Evolutionary conservation across 805 yeast genomes (phyloP).

Genomic region (Kuraishia cidri): DNA sequence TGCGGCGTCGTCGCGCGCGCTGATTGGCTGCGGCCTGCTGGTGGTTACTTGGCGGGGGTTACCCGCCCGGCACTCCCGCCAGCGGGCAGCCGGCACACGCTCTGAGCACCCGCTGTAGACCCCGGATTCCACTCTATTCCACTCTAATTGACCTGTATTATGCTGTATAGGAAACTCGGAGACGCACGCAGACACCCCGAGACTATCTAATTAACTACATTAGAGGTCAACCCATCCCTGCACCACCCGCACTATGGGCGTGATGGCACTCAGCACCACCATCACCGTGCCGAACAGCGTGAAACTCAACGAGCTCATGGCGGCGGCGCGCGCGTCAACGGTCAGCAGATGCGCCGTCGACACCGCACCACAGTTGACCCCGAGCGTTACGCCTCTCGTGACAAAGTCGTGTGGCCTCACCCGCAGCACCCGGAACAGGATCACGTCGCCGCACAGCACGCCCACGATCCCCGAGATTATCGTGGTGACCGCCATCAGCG

Average conservation of each 20-base stretch:
- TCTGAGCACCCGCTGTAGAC: too few relatives aligned
- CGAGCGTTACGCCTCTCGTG: slow-evolving; percentile 68
- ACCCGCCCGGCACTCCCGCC: too few relatives aligned
- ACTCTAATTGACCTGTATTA: too few relatives aligned
- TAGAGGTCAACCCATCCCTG: slow-evolving; percentile 18
- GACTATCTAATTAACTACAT: too few relatives aligned
- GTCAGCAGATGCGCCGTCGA: slow-evolving; percentile 69
- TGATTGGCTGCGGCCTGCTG: too few relatives aligned
- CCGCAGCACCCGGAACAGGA: slow-evolving; percentile 31
- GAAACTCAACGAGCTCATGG: slow-evolving; percentile 65
- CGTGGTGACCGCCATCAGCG: slow-evolving; percentile 73
- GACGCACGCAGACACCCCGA: too few relatives aligned
- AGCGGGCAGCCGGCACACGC: too few relatives aligned
- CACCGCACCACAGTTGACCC: slow-evolving; percentile 75
- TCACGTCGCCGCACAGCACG: slow-evolving; percentile 54
- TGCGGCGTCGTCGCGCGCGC: too few relatives aligned
- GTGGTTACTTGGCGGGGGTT: too few relatives aligned
- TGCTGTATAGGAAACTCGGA: too few relatives aligned
- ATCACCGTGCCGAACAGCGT: slow-evolving; percentile 65
- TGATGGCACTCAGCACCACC: slow-evolving; percentile 59
- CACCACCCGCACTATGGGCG: slow-evolving; percentile 39
- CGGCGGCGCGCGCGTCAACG: slow-evolving; percentile 73
- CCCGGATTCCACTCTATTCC: too few relatives aligned
- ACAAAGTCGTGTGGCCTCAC: slow-evolving; percentile 58
- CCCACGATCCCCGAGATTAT: slow-evolving; percentile 72